phyloP scores from a whole-genome alignment of 1,284 basidiomycete genomes.

The Heterobasidion irregulare region DNA sequence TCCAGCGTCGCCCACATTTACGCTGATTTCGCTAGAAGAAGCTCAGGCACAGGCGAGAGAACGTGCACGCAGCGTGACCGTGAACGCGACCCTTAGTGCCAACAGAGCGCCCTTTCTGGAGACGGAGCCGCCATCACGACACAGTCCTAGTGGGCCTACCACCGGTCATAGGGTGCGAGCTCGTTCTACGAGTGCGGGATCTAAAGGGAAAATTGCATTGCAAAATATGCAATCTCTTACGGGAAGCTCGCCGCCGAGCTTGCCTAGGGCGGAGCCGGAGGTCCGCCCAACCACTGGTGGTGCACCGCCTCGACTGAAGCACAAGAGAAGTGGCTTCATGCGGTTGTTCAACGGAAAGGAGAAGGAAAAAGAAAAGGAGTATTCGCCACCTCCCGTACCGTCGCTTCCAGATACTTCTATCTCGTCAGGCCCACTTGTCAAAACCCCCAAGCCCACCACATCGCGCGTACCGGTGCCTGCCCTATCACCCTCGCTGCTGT shows the following conservation, averaged over 20 bases:
- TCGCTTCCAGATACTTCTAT: background rate
- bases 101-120: constrained; percentile 10
- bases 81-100: background rate
- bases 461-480: constrained; percentile 12
- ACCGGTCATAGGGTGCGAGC: constrained; percentile 28
- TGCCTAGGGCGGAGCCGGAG: constrained; percentile 12
- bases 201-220: constrained; percentile 37
- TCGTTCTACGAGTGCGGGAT: constrained; percentile 55
- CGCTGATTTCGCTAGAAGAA: constrained; percentile 68
- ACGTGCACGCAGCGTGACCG: constrained; percentile 43
- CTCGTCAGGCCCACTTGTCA: background rate
- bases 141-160: constrained; percentile 7
- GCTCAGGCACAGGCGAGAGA: constrained; percentile 54
- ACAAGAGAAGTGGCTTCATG: constrained; percentile 79
- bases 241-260: constrained; percentile 28
- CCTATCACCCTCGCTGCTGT: constrained; percentile 4
- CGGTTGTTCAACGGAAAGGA: constrained; percentile 58
- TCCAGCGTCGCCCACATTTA: constrained; percentile 38
- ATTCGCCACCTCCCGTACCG: constrained; percentile 17
- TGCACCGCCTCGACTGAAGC: constrained; percentile 35
- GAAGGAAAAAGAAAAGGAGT: constrained; percentile 32
- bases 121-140: constrained; percentile 8
- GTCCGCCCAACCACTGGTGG: background rate
- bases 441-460: constrained; percentile 20
- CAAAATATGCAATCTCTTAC: constrained; percentile 5